Evolutionary conservation across 2,329 filamentous ascomycete species (phyloP), one percentile per base, ranked within the genome.

Genomic region (Ascochyta viciae-villosae): DNA sequence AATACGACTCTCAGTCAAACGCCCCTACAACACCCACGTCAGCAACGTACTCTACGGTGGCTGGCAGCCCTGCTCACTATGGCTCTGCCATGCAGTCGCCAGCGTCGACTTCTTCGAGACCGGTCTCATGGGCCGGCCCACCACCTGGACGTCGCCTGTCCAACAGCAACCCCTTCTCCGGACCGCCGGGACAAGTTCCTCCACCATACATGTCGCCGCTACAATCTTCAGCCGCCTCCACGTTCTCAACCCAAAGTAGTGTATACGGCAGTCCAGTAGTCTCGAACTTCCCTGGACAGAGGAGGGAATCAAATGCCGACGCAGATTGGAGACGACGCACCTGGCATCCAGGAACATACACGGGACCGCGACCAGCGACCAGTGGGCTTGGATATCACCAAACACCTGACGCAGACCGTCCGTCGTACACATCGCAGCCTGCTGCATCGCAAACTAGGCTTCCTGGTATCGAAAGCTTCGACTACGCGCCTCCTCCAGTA

Each of bases 401-500:
- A 58, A 91, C 87, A 5, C 87, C 90, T 6, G 85, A 88, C 66
- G 68, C 86, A 75, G 71, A 86, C 78, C 76, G 85, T 77, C 72
- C 86, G 72, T 67, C 85, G 68, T 76, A 84, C 78, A 69, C 83
- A 54, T 71, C 83, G 70, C 73, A 85, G 75, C 70, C 84, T 74
- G 63, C 86, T 77, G 74, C 81, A 74, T 69, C 77, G 46, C 87
- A 88, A 64, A 84, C 82, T 4, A 87, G 91, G 35, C 82, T 97
- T 13, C 93, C 93, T 0, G 92, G 93, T 13, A 97, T 97, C 63
- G 92, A 96, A 73, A 96, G 91, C 15, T 96, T 97, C 66, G 92
- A 94, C 68, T 88, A 91, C 52, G 81, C 90, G 23, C 89, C 87
- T 24, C 84, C 85, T 54, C 84, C 84, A 19, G 83, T 87, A 1